Evolutionary conservation across 163 green algal species (phyloP).

Genomic region (Scenedesmus sp.): DNA sequence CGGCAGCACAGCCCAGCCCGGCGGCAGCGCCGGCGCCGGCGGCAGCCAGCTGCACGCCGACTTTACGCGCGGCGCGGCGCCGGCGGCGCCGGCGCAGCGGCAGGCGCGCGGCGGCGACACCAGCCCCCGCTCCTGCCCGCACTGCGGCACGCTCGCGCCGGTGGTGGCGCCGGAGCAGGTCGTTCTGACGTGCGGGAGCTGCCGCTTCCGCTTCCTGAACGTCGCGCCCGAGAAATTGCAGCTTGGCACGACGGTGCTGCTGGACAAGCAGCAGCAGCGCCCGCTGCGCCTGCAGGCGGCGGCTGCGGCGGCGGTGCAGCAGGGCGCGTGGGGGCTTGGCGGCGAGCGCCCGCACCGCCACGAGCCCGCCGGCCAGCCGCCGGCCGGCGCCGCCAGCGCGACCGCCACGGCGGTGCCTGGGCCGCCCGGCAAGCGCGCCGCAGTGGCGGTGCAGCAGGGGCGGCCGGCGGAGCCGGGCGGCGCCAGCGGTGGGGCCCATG

Average conservation of each 20-base stretch:
- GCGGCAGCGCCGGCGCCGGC: constrained; percentile 13
- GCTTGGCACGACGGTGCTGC: constrained; percentile 65
- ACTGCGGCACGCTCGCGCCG: constrained; percentile 57
- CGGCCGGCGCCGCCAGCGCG: background rate
- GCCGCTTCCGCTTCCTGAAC: constrained; percentile 62
- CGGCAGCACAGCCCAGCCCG: constrained; percentile 9
- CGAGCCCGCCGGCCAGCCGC: too few species aligned
- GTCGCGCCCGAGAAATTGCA: constrained; percentile 72
- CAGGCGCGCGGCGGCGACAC: background rate
- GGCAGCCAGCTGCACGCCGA: background rate
- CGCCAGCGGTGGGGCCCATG: too few species aligned
- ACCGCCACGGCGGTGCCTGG: background rate
- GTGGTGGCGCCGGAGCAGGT: background rate
- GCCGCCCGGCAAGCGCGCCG: background rate
- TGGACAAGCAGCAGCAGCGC: constrained; percentile 41
- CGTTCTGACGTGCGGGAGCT: constrained; percentile 57
- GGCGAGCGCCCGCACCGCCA: background rate
- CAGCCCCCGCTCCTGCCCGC: constrained; percentile 56
- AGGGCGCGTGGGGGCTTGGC: background rate
- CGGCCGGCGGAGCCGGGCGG: background rate
- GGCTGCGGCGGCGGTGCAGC: background rate
- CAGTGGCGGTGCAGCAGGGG: constrained; percentile 16
- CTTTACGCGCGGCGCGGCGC: too few species aligned
- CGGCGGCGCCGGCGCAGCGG: background rate
- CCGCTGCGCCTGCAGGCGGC: background rate